Evolutionary conservation across 1,284 basidiomycete genomes (phyloP).

Genomic region (Melampsora larici-populina): DNA sequence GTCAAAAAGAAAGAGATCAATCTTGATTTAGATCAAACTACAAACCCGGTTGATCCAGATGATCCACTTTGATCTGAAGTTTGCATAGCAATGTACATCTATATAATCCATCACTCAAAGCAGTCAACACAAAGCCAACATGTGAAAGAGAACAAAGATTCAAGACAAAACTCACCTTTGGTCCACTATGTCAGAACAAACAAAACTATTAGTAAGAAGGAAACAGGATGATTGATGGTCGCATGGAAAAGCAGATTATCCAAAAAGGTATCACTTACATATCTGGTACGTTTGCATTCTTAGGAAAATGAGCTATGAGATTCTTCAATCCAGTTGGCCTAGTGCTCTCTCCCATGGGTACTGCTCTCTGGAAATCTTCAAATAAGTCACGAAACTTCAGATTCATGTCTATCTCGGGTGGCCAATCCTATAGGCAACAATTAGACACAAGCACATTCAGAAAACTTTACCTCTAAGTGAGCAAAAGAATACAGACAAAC

Average conservation of each 20-base stretch:
- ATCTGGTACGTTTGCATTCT: slow-evolving; percentile 49
- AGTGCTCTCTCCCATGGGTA: slow-evolving; percentile 49
- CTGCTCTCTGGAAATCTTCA: slow-evolving; percentile 48
- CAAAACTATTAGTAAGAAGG: not conserved
- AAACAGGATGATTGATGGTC: not conserved
- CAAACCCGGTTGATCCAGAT: too few relatives aligned
- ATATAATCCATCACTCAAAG: slow-evolving; percentile 3
- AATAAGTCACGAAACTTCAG: slow-evolving; percentile 49
- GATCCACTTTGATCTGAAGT: too few relatives aligned
- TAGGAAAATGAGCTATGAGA: slow-evolving; percentile 48
- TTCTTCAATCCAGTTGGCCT: slow-evolving; percentile 48
- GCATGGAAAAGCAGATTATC: too few relatives aligned
- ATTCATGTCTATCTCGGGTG: slow-evolving; percentile 49
- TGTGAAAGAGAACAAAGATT: not conserved
- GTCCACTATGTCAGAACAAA: not conserved
- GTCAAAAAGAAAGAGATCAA: too few relatives aligned
- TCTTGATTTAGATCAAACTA: too few relatives aligned
- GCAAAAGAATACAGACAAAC: not conserved
- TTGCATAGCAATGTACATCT: slow-evolving; percentile 54
- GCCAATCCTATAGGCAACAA: slow-evolving; percentile 47
- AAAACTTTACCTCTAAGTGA: not conserved
- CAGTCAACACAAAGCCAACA: not conserved
- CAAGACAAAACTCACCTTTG: not conserved
- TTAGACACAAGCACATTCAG: not conserved
- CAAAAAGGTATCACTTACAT: too few relatives aligned